Conservation (phyloP, 2,329 filamentous ascomycete species). For the Fusarium sp. region DNA sequence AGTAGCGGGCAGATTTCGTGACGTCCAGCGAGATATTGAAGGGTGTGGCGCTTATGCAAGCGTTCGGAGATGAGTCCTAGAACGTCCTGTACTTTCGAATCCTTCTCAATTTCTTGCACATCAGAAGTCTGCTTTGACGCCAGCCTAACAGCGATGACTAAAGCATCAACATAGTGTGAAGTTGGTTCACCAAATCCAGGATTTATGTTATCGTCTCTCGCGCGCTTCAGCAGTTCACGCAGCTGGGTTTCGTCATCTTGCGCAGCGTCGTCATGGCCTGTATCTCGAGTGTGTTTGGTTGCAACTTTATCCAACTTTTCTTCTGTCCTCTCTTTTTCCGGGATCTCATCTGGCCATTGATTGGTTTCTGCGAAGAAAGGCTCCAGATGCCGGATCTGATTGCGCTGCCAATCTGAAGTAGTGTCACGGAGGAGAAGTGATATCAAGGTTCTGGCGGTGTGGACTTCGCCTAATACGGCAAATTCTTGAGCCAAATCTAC, state of each 20-base stretch:
- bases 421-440: slow-evolving; percentile 40
- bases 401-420: slow-evolving; percentile 37
- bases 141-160: slow-evolving; percentile 19
- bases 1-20: slow-evolving; percentile 32
- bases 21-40: slow-evolving; percentile 9
- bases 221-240: not conserved
- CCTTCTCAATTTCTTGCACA: slow-evolving; percentile 14
- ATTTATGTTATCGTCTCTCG: not conserved
- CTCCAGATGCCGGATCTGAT: slow-evolving; percentile 8
- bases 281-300: not conserved
- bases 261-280: not conserved
- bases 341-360: slow-evolving; percentile 39
- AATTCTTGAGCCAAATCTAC: slow-evolving; percentile 36
- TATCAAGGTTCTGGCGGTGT: slow-evolving; percentile 22
- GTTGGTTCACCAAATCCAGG: not conserved
- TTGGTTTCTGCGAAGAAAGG: slow-evolving; percentile 35
- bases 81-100: slow-evolving; percentile 25
- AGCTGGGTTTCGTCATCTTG: slow-evolving; percentile 10
- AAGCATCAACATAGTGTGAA: slow-evolving; percentile 8
- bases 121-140: slow-evolving; percentile 16
- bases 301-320: not conserved
- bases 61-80: slow-evolving; percentile 16
- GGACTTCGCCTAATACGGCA: slow-evolving; percentile 35
- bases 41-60: slow-evolving; percentile 1
- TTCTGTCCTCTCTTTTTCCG: slow-evolving; percentile 2